Base-by-base conservation (phyloP, 2,329 filamentous ascomycete genomes). In the Fusarium ramigenum region DNA sequence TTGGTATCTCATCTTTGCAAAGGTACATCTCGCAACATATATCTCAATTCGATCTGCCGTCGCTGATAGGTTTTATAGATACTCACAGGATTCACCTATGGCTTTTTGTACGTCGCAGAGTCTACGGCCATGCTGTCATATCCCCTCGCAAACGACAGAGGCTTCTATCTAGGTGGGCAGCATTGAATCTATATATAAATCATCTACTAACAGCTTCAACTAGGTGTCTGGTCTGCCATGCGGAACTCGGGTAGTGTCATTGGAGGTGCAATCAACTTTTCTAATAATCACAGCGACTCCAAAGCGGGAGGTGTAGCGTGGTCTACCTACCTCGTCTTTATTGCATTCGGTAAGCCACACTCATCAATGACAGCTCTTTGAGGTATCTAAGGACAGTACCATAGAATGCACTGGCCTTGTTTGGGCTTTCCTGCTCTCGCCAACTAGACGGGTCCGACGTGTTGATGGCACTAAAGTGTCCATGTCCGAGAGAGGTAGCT, bases 221-320 rank as follows among this genome's bases (percentile, higher is more conserved):
- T 4, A 62, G 60, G 53, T 23, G 46, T 49, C 1, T 63, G 60
- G 60, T 63, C 60, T 18, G 60, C 60, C 2, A 63, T 60, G 36
- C 43, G 60, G 12, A 63, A 49, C 14, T 63, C 43, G 2, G 54
- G 60, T 4, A 49, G 60, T 8, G 60, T 63, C 2, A 47, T 63
- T 11, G 60, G 60, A 8, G 53, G 60, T 3, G 53, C 60, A 2
- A 63, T 63, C 11, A 63, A 60, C 28, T 36, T 63, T 15, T 63
- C 53, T 11, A 63, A 63, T 4, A 63, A 49, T 8, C 42, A 63
- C 23, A 34, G n/a, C 3, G 43, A 60, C 23, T 57, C 60, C 9
- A 60, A 63, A 18, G 53, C 34, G 1, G 60, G 60, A 1, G 60
- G 53, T 1, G 37, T 63, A 6, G 42, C 53, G 1, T 60, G 43